Percentiles rank a stretch among this genome's conserved stretches.
Evolutionary conservation across 2,329 filamentous ascomycete genomes (phyloP).

Genomic region (Neurospora sp.): DNA sequence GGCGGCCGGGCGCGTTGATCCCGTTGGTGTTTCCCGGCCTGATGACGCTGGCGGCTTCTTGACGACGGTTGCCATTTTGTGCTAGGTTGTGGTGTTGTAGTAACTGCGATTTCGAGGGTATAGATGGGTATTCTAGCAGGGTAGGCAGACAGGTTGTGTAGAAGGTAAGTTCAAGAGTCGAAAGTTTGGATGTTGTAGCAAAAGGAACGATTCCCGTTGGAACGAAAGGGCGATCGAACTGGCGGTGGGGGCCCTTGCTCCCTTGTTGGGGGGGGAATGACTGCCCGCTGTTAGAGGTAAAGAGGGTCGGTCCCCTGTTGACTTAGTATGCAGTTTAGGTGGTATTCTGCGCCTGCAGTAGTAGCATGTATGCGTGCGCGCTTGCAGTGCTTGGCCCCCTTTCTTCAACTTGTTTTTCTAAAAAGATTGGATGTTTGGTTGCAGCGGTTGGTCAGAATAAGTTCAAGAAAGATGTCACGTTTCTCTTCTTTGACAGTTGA

Average conservation of each 20-base stretch:
- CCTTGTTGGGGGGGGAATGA: not conserved
- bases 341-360: not conserved
- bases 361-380: not conserved
- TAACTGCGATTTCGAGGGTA: not conserved
- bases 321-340: not conserved
- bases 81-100: conserved; percentile 7
- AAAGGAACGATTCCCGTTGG: not conserved
- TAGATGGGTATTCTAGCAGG: not conserved
- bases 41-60: conserved; percentile 42
- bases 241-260: not conserved
- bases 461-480: too few relatives aligned
- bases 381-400: not conserved
- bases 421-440: not conserved
- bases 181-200: not conserved
- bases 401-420: not conserved
- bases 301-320: not conserved
- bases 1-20: conserved; percentile 25
- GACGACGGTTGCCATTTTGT: conserved; percentile 38
- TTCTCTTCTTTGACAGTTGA: not conserved
- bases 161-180: too few relatives aligned
- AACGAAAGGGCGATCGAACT: not conserved
- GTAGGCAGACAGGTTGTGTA: not conserved
- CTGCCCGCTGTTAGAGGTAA: not conserved
- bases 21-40: conserved; percentile 35
- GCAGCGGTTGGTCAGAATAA: not conserved